Conservation (phyloP, 1,284 basidiomycete species). For the Boletus semigastroideus region DNA sequence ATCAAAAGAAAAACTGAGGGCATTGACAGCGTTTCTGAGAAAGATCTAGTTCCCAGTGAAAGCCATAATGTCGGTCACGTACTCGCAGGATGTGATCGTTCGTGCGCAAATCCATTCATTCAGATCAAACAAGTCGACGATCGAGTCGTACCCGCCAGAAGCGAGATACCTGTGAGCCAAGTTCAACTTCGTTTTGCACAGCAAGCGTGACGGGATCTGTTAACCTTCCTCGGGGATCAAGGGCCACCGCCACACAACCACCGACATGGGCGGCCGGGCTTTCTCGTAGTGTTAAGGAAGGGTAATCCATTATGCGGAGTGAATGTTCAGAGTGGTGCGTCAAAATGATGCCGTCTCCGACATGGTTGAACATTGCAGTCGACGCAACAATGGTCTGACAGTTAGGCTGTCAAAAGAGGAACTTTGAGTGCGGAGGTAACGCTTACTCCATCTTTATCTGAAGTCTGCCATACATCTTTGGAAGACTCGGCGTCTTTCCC, state of each 20-base stretch:
- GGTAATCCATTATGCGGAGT: slow-evolving; percentile 66
- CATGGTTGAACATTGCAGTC: slow-evolving; percentile 68
- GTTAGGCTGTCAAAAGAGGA: background rate
- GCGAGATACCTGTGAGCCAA: slow-evolving; percentile 59
- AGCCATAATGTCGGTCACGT: slow-evolving; percentile 30
- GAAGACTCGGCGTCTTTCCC: slow-evolving; percentile 53
- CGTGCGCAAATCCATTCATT: slow-evolving; percentile 75
- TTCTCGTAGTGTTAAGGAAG: slow-evolving; percentile 54
- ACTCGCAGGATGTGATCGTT: slow-evolving; percentile 79
- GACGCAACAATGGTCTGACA: slow-evolving; percentile 45
- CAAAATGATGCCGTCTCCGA: slow-evolving; percentile 65
- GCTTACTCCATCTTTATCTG: slow-evolving; percentile 48
- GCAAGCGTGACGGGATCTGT: slow-evolving; percentile 3
- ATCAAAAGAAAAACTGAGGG: slow-evolving; percentile 78
- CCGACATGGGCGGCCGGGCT: slow-evolving; percentile 70
- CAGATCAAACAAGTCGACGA: slow-evolving; percentile 75
- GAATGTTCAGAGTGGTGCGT: slow-evolving; percentile 61
- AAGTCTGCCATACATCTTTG: slow-evolving; percentile 59
- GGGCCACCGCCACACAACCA: slow-evolving; percentile 68
- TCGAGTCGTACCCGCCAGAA: slow-evolving; percentile 75
- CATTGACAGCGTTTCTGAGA: slow-evolving; percentile 62
- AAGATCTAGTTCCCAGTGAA: background rate
- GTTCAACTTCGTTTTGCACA: background rate
- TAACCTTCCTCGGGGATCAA: slow-evolving; percentile 72
- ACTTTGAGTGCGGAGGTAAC: background rate